These are phyloP conservation scores for Lathyrus sativus DNA, from an alignment of 306 rosid genomes.

Conservation along the genomic window DNA sequence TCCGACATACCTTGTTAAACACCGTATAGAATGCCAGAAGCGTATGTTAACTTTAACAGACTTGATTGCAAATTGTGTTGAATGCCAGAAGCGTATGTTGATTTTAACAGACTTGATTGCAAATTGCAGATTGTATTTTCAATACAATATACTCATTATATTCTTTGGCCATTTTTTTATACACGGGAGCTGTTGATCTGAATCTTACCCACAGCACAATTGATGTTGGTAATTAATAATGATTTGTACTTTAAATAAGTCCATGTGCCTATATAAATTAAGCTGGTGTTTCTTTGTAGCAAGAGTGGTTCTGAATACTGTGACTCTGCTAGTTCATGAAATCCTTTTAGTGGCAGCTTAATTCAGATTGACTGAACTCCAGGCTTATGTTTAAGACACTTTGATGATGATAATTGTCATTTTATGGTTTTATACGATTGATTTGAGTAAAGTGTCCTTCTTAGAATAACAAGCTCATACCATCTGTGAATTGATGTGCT, in stretches of 20 bases:
- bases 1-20: no score
- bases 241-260: no score
- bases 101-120: no score
- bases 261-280: no score
- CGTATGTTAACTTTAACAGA: no score
- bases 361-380: conserved; percentile 26
- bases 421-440: conserved; percentile 28
- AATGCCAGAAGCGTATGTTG: no score
- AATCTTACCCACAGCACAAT: conserved; percentile 4
- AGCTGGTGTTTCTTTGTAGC: no score
- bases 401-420: conserved; percentile 8
- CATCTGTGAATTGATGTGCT: no score
- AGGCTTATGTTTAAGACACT: conserved; percentile 16
- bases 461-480: conserved; percentile 3
- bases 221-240: no score
- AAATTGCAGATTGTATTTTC: conserved; percentile 27
- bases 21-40: no score
- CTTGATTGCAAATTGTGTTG: no score
- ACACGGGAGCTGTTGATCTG: conserved; percentile 25
- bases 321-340: conserved; percentile 16
- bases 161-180: conserved; percentile 11
- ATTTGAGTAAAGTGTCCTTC: conserved; percentile 21
- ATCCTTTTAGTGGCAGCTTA: conserved; percentile 27
- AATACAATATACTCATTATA: conserved; percentile 17
- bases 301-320: no score